Evolutionary conservation across 345 rosid genomes (phyloP).

Genomic region (Pseudoturritis turrita): DNA sequence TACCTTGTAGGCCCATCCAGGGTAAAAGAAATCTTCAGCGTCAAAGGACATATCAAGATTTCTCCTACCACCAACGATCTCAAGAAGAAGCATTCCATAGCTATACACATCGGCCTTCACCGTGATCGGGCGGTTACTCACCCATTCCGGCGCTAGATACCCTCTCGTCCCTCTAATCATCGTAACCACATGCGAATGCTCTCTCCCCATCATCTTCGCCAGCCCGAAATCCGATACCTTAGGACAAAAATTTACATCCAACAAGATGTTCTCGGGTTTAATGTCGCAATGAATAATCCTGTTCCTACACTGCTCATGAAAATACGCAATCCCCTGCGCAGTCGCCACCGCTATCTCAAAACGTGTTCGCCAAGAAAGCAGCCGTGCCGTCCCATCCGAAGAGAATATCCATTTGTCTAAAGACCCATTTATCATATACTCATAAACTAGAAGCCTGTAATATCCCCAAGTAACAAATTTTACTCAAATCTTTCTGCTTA

Average conservation of each 20-base stretch:
- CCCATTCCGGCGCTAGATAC: constrained; percentile 77
- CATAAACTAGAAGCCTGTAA: constrained; percentile 70
- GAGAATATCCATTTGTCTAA: constrained; percentile 76
- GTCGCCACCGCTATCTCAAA: constrained; percentile 52
- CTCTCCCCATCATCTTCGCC: constrained; percentile 72
- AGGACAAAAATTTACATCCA: constrained; percentile 58
- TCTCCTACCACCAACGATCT: constrained; percentile 70
- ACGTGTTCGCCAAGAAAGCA: constrained; percentile 65
- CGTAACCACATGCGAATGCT: constrained; percentile 65
- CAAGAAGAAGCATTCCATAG: constrained; percentile 75
- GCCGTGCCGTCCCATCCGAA: constrained; percentile 21
- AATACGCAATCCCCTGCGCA: constrained; percentile 71
- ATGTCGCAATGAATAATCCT: constrained; percentile 69
- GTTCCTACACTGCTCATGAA: constrained; percentile 73
- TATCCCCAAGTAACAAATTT: neutral
- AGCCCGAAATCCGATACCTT: constrained; percentile 72
- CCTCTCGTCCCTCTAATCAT: constrained; percentile 79
- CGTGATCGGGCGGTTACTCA: constrained; percentile 64
- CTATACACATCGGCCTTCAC: constrained; percentile 87
- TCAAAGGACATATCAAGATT: constrained; percentile 63
- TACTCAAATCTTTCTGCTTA: neutral
- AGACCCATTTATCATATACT: constrained; percentile 70
- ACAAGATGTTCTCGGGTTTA: constrained; percentile 64
- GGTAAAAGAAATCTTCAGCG: constrained; percentile 68
- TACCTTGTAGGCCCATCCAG: constrained; percentile 90